These are phyloP conservation scores for Boletus fagicola DNA, from an alignment of 768 basidiomycete genomes.

Conservation along the genomic window DNA sequence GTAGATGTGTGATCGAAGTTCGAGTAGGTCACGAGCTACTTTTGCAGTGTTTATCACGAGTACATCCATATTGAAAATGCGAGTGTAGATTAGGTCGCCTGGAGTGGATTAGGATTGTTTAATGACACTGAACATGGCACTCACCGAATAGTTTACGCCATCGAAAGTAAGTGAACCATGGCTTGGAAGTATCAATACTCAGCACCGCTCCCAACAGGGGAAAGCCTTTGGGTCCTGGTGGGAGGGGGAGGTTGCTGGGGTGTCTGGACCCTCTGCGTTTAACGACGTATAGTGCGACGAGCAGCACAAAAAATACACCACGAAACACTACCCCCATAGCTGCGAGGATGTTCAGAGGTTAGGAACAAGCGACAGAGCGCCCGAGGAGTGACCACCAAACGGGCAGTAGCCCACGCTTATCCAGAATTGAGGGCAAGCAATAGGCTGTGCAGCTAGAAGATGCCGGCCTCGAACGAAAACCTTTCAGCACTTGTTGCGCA, in stretches of 20 bases:
- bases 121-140: background rate
- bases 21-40: conserved; percentile 29
- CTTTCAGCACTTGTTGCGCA: too few species aligned
- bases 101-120: background rate
- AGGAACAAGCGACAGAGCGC: background rate
- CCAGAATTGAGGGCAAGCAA: background rate
- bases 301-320: conserved; percentile 5
- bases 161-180: conserved; percentile 35
- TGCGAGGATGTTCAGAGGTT: background rate
- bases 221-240: conserved; percentile 52
- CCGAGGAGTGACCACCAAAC: background rate
- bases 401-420: background rate
- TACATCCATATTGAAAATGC: conserved; percentile 22
- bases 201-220: conserved; percentile 30
- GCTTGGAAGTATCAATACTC: conserved; percentile 27
- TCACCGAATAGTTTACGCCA: conserved; percentile 31
- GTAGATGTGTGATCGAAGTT: conserved; percentile 31
- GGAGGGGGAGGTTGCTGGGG: conserved; percentile 29
- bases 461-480: too few species aligned
- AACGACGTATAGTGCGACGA: conserved; percentile 15
- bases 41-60: conserved; percentile 31
- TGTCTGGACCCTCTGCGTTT: conserved; percentile 1
- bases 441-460: too few species aligned
- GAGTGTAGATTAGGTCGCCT: conserved; percentile 26
- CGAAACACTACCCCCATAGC: conserved; percentile 2